Evolutionary conservation across 371 early-diverging fungal genomes (phyloP).

Genomic region (Lichtheimia hyalospora): DNA sequence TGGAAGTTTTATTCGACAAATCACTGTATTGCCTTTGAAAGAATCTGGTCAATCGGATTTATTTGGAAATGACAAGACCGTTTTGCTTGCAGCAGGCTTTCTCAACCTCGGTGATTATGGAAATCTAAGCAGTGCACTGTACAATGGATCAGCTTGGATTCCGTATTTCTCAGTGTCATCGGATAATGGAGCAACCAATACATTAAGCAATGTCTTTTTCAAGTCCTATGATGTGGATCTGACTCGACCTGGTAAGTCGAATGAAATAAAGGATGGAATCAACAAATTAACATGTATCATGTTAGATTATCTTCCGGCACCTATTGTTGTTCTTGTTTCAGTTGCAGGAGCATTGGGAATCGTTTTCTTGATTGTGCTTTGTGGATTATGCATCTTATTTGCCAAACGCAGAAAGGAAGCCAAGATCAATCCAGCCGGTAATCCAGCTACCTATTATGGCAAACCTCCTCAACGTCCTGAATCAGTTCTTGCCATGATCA

Average conservation of each 20-base stretch:
- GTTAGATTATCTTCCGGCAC: constrained; percentile 48
- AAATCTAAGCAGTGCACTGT: constrained; percentile 65
- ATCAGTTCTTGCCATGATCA: constrained; percentile 34
- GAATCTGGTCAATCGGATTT: constrained; percentile 6
- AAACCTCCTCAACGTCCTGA: constrained; percentile 48
- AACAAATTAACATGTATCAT: constrained; percentile 15
- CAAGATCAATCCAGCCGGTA: constrained; percentile 28
- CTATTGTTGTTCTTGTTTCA: constrained; percentile 69
- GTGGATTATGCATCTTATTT: constrained; percentile 47
- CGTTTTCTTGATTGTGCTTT: constrained; percentile 65
- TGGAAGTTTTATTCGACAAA: constrained; percentile 29
- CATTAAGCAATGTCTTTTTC: constrained; percentile 49
- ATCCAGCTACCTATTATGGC: constrained; percentile 38
- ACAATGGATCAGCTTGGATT: constrained; percentile 61
- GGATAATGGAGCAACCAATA: constrained; percentile 38
- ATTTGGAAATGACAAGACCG: constrained; percentile 9
- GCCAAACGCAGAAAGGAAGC: constrained; percentile 34
- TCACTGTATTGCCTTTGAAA: constrained; percentile 22
- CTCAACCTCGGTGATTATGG: constrained; percentile 43
- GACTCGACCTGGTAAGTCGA: constrained; percentile 10
- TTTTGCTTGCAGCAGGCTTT: constrained; percentile 52
- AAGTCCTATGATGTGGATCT: constrained; percentile 24
- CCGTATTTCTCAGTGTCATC: constrained; percentile 64
- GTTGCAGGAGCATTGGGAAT: constrained; percentile 68
- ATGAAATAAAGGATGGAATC: constrained; percentile 15